Conservation (phyloP, 1,139 yeast species). For the Pichia cactophila region DNA sequence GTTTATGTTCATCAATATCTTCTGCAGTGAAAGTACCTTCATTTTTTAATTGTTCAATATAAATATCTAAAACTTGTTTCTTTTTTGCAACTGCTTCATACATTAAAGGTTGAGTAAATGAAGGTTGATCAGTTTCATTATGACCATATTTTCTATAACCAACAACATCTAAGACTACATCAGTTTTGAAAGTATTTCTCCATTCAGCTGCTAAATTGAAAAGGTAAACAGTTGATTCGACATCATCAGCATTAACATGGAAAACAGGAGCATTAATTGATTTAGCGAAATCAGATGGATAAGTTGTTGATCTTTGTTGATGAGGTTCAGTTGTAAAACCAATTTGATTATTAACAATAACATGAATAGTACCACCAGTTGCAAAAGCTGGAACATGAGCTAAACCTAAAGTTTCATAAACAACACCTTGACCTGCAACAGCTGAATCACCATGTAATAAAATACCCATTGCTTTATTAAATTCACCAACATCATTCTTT, state of each 20-base stretch:
- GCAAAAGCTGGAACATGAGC: slow-evolving; percentile 88
- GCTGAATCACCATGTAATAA: slow-evolving; percentile 99
- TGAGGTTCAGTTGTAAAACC: slow-evolving; percentile 99
- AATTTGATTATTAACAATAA: slow-evolving; percentile 94
- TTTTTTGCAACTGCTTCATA: slow-evolving; percentile 84
- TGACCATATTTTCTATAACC: slow-evolving; percentile 99
- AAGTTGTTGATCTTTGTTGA: slow-evolving; percentile 94
- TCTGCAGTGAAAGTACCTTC: slow-evolving; percentile 87
- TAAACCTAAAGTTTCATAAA: slow-evolving; percentile 96
- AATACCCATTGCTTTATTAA: slow-evolving; percentile 83
- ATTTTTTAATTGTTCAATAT: slow-evolving; percentile 66
- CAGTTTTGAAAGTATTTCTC: slow-evolving; percentile 95
- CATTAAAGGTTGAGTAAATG: slow-evolving; percentile 98
- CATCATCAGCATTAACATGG: slow-evolving; percentile 98
- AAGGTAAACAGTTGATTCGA: slow-evolving; percentile 85
- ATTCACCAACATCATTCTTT: slow-evolving; percentile 77
- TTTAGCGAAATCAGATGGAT: slow-evolving; percentile 97
- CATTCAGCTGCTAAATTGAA: slow-evolving; percentile 97
- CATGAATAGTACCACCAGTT: slow-evolving; percentile 97
- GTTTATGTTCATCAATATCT: slow-evolving; percentile 92
- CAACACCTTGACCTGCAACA: slow-evolving; percentile 98
- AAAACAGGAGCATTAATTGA: slow-evolving; percentile 94
- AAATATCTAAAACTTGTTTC: slow-evolving; percentile 80
- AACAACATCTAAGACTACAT: slow-evolving; percentile 92
- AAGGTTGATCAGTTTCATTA: slow-evolving; percentile 98